These are phyloP conservation scores for Mycena vulgaris DNA, from an alignment of 768 basidiomycete species.

Conservation along the genomic window DNA sequence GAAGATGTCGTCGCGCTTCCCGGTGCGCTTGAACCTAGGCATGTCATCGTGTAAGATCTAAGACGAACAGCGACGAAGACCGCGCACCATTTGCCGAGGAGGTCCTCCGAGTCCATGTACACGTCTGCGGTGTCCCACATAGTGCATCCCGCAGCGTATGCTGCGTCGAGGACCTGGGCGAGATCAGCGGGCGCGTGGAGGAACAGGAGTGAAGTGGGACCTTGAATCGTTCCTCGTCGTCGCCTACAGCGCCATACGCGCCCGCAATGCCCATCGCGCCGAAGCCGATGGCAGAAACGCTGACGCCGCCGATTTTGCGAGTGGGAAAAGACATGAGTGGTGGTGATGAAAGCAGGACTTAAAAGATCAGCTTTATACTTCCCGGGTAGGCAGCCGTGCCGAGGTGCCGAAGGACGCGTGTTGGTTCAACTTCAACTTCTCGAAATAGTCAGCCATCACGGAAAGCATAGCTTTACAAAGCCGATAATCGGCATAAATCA, in stretches of 20 bases:
- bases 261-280: constrained; percentile 73
- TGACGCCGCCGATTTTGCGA: constrained; percentile 60
- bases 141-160: constrained; percentile 58
- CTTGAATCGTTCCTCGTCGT: constrained; percentile 75
- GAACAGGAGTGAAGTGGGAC: constrained; percentile 46
- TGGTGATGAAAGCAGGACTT: not conserved
- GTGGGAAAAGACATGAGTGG: constrained; percentile 36
- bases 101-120: constrained; percentile 61
- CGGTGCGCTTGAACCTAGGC: constrained; percentile 56
- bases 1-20: constrained; percentile 61
- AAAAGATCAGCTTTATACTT: too few species aligned
- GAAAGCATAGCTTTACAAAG: too few species aligned
- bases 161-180: constrained; percentile 57
- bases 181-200: not conserved
- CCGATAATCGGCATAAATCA: too few species aligned
- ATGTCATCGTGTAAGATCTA: not conserved
- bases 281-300: constrained; percentile 70
- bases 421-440: too few species aligned
- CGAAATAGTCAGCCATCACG: too few species aligned
- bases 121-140: constrained; percentile 67
- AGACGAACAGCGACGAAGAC: not conserved
- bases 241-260: constrained; percentile 59
- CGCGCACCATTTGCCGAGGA: constrained; percentile 61
- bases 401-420: too few species aligned
- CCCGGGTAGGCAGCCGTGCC: too few species aligned